Conservation (phyloP, 2,329 filamentous ascomycete genomes). For the Metarhizium brunneum region DNA sequence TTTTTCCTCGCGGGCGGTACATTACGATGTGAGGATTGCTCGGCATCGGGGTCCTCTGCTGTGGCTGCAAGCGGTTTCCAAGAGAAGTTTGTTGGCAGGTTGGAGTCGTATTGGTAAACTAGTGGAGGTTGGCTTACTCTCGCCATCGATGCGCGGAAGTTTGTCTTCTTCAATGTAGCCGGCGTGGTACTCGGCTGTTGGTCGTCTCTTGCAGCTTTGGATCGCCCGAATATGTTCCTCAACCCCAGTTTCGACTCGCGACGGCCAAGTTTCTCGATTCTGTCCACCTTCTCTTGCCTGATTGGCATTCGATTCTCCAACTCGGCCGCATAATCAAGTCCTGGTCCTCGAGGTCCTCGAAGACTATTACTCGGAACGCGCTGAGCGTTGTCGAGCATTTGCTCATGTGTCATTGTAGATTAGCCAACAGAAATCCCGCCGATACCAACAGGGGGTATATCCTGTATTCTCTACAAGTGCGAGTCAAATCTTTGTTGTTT, state of each 20-base stretch:
- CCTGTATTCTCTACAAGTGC: background rate
- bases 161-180: conserved; percentile 22
- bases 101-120: conserved; percentile 12
- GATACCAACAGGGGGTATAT: background rate
- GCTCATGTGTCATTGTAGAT: conserved; percentile 3
- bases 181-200: conserved; percentile 21
- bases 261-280: conserved; percentile 28
- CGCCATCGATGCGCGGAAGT: conserved; percentile 36
- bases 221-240: conserved; percentile 40
- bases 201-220: conserved; percentile 27
- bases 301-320: conserved; percentile 13
- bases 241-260: conserved; percentile 44
- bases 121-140: conserved; percentile 36
- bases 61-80: conserved; percentile 25
- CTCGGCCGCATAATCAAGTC: conserved; percentile 5
- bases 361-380: conserved; percentile 1
- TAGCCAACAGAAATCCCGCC: background rate
- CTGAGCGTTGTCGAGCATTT: conserved; percentile 1
- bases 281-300: conserved; percentile 27
- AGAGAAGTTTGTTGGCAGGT: conserved; percentile 18
- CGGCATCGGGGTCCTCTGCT: conserved; percentile 6
- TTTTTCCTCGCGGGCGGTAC: conserved; percentile 7
- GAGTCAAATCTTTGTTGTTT: background rate
- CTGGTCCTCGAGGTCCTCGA: conserved; percentile 20
- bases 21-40: conserved; percentile 6